Evolutionary conservation across 176 grass and related monocot species (phyloP), one percentile per base, ranked within the genome.

Genomic region (Ensete glaucum): DNA sequence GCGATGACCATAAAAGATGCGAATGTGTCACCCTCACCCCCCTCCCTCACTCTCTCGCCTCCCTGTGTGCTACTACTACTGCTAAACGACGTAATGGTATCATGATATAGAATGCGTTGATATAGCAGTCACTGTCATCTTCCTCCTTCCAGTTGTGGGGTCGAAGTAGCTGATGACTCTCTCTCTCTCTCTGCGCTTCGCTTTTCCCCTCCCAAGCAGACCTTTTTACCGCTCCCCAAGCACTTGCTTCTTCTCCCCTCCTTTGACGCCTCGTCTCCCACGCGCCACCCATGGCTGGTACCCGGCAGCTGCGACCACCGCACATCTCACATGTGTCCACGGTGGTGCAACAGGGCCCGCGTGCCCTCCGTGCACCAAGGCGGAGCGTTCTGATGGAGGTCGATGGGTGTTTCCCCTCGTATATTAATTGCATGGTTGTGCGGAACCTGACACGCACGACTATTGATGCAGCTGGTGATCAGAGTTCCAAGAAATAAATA

Each of bases 61-160:
- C 25, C 11, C 43, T 22, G 15, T 20, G 17, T 20, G 29, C 2
- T 48, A 49, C 34, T 22, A 50, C 25, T 3, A 22, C 34, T 12
- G 67, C 29, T 43, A 43, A 43, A 26, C 65, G 67, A 70, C 67
- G 67, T 70, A 20, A 70, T 9, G 13, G 3, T n/a, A 50, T 69
- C 50, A 50, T 70, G 19, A 70, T 70, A 50, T 50, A 51, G 43
- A 50, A 70, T 70, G 51, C 67, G 48, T 9, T 70, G 21, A 70
- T 9, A 43, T 19, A 70, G 34, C 67, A 52, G 67, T 11, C 48
- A 16, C 16, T 70, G 67, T 70, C 67, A 20, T 51, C 43, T 51
- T 70, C 25, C 67, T 50, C 67, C 19, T 50, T 48, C 15, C 9
- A 17, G 11, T n/a, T 13, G 19, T 21, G 26, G 19, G 19, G 25